These are phyloP conservation scores for Apiospora kogelbergensis DNA, from an alignment of 2,329 filamentous ascomycete genomes.

Conservation along the genomic window DNA sequence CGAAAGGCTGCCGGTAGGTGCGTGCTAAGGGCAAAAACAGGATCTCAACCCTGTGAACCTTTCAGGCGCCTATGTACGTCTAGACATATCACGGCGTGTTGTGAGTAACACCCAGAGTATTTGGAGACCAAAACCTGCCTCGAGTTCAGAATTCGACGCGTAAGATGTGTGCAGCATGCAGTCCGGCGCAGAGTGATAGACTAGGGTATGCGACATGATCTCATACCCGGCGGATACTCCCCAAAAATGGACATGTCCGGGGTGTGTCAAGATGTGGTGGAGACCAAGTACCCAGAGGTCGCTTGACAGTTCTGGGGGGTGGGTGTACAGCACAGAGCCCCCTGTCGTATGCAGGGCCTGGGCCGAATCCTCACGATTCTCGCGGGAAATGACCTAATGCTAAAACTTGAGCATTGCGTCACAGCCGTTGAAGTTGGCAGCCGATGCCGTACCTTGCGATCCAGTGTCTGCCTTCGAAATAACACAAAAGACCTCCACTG, in stretches of 20 bases:
- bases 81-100: neutral
- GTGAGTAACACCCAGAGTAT: neutral
- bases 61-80: neutral
- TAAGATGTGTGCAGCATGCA: neutral
- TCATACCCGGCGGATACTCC: neutral
- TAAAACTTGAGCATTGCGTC: neutral
- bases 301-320: slow-evolving; percentile 1
- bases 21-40: neutral
- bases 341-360: neutral
- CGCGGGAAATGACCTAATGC: neutral
- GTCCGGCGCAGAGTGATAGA: neutral
- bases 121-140: neutral
- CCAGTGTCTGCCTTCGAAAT: neutral
- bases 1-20: neutral
- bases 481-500: neutral
- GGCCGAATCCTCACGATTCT: neutral
- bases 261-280: slow-evolving; percentile 3
- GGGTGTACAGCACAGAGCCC: neutral
- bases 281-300: slow-evolving; percentile 6
- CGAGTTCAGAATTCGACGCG: neutral
- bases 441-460: neutral
- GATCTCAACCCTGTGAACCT: slow-evolving; percentile 1
- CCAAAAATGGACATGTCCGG: neutral
- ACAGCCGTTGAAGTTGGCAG: neutral
- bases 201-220: slow-evolving; percentile 6